Base-by-base conservation (phyloP, 441 rosid species). In the Aquilaria agallochum region DNA sequence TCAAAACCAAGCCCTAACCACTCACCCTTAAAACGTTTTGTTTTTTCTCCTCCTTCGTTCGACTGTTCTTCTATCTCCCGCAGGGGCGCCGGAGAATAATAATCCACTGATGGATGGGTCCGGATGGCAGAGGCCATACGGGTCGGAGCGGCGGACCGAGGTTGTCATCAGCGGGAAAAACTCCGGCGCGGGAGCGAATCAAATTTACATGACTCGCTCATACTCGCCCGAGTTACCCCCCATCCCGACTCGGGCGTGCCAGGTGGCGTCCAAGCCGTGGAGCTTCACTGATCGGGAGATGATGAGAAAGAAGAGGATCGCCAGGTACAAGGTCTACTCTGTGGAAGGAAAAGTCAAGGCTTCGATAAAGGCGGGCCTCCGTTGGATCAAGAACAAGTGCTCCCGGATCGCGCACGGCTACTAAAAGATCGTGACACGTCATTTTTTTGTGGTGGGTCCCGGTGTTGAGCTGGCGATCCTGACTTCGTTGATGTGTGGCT, bases 301-400 rank as follows among this genome's bases (percentile, higher is more conserved):
- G 74, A 88, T 76, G 78, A 80, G 95, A 62, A 88, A 75, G 80
- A 90, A 77, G 79, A 75, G 97, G 76, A 76, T 90, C 47, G 90
- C 88, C 4, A 78, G 78, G 67, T 90, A 88, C 65, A 90, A 86
- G 72, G 84, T 80, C 57, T 93, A 88, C 51, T 71, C 83, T 0
- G 83, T 88, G 71, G 96, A 90, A 80, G 95, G 87, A 0, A 83
- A 80, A 69, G 76, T 88, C 36, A 86, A 88, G 76, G 65, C 85
- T 12, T 86, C 97, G 9, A 68, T 88, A 46, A 83, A 74, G 65
- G 82, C 77, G 40, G 83, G 96, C 15, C 63, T 85, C 60, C 86
- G 78, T 59, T 92, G 98, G 98, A 81, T 92, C 78, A 87, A 89
- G 69, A 75, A 71, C 77, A 85, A 71, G 70, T 92, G 83, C 70